Evolutionary conservation across 139 green algal genomes (phyloP).

Genomic region (Chlorella sorokiniana): DNA sequence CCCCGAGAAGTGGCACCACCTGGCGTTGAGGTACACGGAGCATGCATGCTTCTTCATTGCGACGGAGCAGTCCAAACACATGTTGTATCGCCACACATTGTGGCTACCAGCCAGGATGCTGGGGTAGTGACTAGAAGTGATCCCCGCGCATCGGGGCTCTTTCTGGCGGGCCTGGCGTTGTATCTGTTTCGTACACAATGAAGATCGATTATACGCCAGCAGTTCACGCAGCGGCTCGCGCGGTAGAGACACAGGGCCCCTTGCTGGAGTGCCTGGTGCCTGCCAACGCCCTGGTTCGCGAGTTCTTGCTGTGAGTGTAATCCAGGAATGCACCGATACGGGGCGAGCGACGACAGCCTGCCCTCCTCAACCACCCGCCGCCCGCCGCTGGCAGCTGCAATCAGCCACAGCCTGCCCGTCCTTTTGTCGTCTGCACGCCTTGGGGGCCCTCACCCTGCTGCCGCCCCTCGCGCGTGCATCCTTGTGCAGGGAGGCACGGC

Average conservation of each 20-base stretch:
- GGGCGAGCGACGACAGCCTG: too few species aligned
- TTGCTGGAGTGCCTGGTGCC: neutral
- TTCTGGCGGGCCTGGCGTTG: too few species aligned
- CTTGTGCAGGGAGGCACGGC: slow-evolving; percentile 25
- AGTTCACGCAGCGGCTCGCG: neutral
- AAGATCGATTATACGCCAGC: slow-evolving; percentile 2
- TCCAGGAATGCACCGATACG: too few species aligned
- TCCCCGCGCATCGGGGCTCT: too few species aligned
- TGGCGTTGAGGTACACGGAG: too few species aligned
- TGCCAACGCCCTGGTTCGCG: slow-evolving; percentile 25
- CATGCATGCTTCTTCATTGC: too few species aligned
- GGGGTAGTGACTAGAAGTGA: too few species aligned
- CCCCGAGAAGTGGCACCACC: too few species aligned
- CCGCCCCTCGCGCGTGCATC: neutral
- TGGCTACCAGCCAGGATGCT: too few species aligned
- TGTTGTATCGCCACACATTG: too few species aligned
- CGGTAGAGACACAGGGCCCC: neutral
- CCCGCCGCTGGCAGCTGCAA: neutral
- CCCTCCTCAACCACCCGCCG: neutral
- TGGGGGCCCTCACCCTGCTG: neutral
- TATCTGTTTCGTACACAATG: too few species aligned
- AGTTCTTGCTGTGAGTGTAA: slow-evolving; percentile 29
- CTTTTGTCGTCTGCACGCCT: neutral
- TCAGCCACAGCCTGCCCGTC: neutral
- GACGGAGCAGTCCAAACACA: too few species aligned